These are phyloP conservation scores for Aquanectria penicillioides DNA, from an alignment of 2,329 filamentous ascomycete species.

Conservation along the genomic window DNA sequence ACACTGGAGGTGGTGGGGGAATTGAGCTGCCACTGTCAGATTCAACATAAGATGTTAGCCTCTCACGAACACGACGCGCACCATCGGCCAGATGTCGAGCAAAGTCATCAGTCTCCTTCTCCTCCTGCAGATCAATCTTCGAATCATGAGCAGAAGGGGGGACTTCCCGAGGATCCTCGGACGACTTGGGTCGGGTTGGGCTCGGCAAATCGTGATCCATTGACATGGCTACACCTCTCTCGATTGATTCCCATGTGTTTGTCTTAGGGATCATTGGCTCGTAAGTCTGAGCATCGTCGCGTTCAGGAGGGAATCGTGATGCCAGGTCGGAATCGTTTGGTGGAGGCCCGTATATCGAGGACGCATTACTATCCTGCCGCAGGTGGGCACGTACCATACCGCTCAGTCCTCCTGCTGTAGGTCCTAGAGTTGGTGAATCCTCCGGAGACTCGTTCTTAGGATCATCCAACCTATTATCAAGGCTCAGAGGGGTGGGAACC, in stretches of 20 bases:
- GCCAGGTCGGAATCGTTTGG: slow-evolving; percentile 46
- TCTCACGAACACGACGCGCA: slow-evolving; percentile 77
- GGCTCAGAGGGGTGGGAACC: slow-evolving; percentile 54
- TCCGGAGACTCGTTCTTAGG: slow-evolving; percentile 31
- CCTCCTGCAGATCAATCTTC: slow-evolving; percentile 53
- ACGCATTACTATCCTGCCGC: slow-evolving; percentile 81
- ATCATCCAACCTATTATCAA: slow-evolving; percentile 33
- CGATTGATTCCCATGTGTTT: slow-evolving; percentile 58
- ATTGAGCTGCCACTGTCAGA: slow-evolving; percentile 59
- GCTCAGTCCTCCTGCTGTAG: slow-evolving; percentile 71
- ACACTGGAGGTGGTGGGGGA: slow-evolving; percentile 39
- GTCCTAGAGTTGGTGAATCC: slow-evolving; percentile 85
- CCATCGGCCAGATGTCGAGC: slow-evolving; percentile 77
- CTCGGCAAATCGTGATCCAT: slow-evolving; percentile 37
- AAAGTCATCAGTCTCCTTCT: slow-evolving; percentile 71
- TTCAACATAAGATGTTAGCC: slow-evolving; percentile 75
- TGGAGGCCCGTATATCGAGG: slow-evolving; percentile 75
- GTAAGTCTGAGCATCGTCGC: slow-evolving; percentile 37
- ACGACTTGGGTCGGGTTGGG: slow-evolving; percentile 31
- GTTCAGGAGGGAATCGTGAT: slow-evolving; percentile 49
- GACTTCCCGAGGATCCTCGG: slow-evolving; percentile 26
- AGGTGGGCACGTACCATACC: slow-evolving; percentile 87
- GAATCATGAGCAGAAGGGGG: slow-evolving; percentile 20
- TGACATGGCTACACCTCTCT: slow-evolving; percentile 41
- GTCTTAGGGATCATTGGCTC: slow-evolving; percentile 43